These are phyloP conservation scores for Tetradesmus lagerheimii DNA, from an alignment of 139 green algal species.

Conservation along the genomic window DNA sequence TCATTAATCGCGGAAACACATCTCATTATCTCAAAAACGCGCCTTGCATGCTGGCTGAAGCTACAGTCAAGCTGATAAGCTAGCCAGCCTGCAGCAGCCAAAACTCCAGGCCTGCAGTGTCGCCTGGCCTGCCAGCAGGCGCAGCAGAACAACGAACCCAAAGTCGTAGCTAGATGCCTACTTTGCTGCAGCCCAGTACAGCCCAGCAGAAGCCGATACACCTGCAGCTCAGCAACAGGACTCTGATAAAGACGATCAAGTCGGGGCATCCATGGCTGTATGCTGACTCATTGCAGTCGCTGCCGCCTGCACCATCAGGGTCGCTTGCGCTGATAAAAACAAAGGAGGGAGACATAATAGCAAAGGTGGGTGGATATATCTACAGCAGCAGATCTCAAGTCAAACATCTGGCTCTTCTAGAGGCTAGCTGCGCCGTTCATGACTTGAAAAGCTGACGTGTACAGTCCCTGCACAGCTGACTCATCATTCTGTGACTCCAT, in stretches of 20 bases:
- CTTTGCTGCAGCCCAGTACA: background rate
- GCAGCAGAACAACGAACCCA: background rate
- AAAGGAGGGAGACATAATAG: constrained; percentile 63
- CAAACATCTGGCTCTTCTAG: too few species aligned
- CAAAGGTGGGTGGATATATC: constrained; percentile 63
- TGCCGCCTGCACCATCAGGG: constrained; percentile 53
- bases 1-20: too few species aligned
- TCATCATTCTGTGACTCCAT: too few species aligned
- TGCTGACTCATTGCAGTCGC: constrained; percentile 24
- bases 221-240: constrained; percentile 55
- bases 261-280: constrained; percentile 66
- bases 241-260: constrained; percentile 48
- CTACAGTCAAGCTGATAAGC: background rate
- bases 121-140: background rate
- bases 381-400: background rate
- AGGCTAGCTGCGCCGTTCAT: too few species aligned
- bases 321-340: constrained; percentile 66
- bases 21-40: background rate
- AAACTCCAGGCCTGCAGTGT: background rate
- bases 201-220: constrained; percentile 55
- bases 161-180: background rate
- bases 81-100: constrained; percentile 1
- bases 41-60: background rate
- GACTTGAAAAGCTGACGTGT: too few species aligned
- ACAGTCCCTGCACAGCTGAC: too few species aligned